Evolutionary conservation across 2,329 filamentous ascomycete genomes (phyloP).

Genomic region (Chaetomium sp.): DNA sequence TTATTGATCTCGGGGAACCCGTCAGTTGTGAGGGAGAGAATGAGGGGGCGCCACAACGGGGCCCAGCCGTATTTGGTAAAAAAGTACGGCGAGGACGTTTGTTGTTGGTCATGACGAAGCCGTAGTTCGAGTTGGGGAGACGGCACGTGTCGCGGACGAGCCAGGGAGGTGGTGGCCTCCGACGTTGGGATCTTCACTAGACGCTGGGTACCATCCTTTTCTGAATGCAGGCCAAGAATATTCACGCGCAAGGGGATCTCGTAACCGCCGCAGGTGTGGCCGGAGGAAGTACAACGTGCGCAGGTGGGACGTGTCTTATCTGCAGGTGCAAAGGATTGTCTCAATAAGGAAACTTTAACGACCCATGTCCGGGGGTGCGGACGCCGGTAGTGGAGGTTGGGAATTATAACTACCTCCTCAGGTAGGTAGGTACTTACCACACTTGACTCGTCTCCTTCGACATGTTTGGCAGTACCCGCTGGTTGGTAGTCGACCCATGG

Average conservation of each 20-base stretch:
- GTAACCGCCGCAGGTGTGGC: conserved; percentile 16
- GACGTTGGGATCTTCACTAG: not conserved
- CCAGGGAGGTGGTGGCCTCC: not conserved
- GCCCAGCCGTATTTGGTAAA: conserved; percentile 6
- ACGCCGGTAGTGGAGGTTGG: not conserved
- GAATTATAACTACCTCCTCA: no score
- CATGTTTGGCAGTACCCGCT: conserved; percentile 18
- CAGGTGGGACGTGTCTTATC: conserved; percentile 8
- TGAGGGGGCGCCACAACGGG: conserved; percentile 9
- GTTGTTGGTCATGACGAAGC: not conserved
- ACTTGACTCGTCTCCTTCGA: conserved; percentile 16
- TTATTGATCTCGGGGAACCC: conserved; percentile 3
- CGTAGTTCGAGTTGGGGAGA: not conserved
- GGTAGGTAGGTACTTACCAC: not conserved
- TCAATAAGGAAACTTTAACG: not conserved
- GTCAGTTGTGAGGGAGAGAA: not conserved
- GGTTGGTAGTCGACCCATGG: conserved; percentile 17
- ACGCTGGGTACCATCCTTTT: not conserved
- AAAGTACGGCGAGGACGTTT: conserved; percentile 5
- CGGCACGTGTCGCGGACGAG: not conserved
- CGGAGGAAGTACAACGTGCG: conserved; percentile 6
- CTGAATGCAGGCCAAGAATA: conserved; percentile 1
- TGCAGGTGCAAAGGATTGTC: not conserved
- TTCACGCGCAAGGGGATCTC: conserved; percentile 9
- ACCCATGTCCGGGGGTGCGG: not conserved